Evolutionary conservation across 2,329 filamentous ascomycete genomes (phyloP).

Genomic region (Monosporascus sp.): DNA sequence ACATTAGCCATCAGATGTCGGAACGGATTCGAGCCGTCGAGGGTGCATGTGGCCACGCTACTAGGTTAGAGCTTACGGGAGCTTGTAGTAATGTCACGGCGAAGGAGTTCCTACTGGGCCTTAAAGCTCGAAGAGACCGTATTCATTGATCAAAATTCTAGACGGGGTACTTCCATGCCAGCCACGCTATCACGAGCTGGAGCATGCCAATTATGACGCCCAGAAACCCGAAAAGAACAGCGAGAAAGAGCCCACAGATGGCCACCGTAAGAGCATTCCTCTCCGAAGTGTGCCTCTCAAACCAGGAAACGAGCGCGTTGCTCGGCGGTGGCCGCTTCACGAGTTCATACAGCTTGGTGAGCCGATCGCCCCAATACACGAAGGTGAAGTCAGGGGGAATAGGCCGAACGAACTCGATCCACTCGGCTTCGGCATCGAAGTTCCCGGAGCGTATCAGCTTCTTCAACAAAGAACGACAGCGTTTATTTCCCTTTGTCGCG

Average conservation of each 20-base stretch:
- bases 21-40: too few species aligned
- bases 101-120: too few species aligned
- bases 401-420: constrained; percentile 1
- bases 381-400: constrained; percentile 5
- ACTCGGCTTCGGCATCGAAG: constrained; percentile 1
- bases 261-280: constrained; percentile 8
- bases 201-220: constrained; percentile 5
- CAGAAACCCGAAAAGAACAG: constrained; percentile 4
- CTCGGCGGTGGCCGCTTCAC: constrained; percentile 3
- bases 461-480: constrained; percentile 1
- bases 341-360: constrained; percentile 1
- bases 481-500: not conserved
- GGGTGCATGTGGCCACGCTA: too few species aligned
- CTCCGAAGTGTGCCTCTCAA: constrained; percentile 8
- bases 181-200: constrained; percentile 5
- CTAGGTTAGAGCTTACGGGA: too few species aligned
- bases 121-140: too few species aligned
- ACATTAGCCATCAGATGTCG: too few species aligned
- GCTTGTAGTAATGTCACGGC: too few species aligned
- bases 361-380: constrained; percentile 3
- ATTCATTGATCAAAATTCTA: too few species aligned
- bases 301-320: constrained; percentile 6
- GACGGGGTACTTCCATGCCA: constrained; percentile 3
- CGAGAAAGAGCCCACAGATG: constrained; percentile 2
- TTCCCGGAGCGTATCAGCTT: constrained; percentile 1